Base-by-base conservation (phyloP, 1,284 basidiomycete genomes). In the Coniferiporia sulphurascens region DNA sequence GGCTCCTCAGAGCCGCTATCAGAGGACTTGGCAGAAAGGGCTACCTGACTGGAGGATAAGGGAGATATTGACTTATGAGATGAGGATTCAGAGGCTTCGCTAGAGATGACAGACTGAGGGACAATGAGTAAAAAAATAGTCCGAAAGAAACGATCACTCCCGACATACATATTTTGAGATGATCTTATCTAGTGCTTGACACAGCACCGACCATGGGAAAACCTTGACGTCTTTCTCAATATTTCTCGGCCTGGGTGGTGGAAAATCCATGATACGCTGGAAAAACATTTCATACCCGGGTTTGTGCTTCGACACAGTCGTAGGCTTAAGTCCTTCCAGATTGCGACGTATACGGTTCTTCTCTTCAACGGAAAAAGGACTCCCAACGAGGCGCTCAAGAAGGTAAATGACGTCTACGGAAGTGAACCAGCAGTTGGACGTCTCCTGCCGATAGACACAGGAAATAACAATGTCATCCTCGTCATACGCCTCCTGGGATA, bases 211-310 rank as follows among this genome's bases (percentile, higher is more conserved):
- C 95, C 95, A 98, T n/a, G 89, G 86, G 69, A 98, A 98, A 1
- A 98, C 94, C 74, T 98, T 98, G 70, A 98, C 83, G 68, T 97
- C 94, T 79, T 98, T 98, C 72, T 98, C 95, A 63, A 98, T 98
- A 72, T 96, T 95, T 55, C 96, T 81, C 4, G 95, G 95, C 72
- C 93, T 95, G 2, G 95, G 95, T 58, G 90, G 85, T 0, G 93
- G 91, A 69, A 97, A 96, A 59, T 91, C 86, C 95, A 98, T 98
- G 75, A 98, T 95, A 64, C 86, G 82, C 73, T 91, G 87, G 79
- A 98, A 98, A 74, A 98, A 94, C 13, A 27, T 34, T 67, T 93
- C 91, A 63, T 83, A 87, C 5, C 87, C 89, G 0, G 80, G 73
- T 67, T 93, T 90, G 69, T 84, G 84, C 76, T 98, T 98, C 50